Evolutionary conservation across 176 grass and related monocot species (phyloP).

Genomic region (Puya raimondii): DNA sequence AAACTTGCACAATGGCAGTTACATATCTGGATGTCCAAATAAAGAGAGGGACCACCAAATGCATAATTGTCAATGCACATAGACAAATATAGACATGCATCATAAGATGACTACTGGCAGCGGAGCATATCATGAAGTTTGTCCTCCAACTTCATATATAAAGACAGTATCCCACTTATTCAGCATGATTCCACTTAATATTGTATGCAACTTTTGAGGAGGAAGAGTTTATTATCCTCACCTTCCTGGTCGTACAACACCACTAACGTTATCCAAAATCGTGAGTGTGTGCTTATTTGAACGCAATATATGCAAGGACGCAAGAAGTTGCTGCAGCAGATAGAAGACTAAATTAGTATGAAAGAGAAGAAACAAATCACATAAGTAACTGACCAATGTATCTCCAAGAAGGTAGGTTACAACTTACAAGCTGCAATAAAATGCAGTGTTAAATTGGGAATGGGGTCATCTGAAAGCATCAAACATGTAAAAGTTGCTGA

Average conservation of each 20-base stretch:
- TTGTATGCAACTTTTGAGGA: not conserved
- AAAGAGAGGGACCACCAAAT: not conserved
- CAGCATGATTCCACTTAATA: not conserved
- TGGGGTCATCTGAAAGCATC: not conserved
- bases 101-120: not conserved
- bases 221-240: constrained; percentile 20
- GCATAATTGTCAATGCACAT: too few relatives aligned
- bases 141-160: not conserved
- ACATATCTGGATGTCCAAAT: not conserved
- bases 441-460: not conserved
- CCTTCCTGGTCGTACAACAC: constrained; percentile 54
- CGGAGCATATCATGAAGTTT: not conserved
- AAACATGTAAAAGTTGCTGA: not conserved
- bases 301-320: constrained; percentile 23
- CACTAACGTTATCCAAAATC: constrained; percentile 54
- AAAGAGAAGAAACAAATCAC: not conserved
- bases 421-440: not conserved
- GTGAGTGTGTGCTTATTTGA: constrained; percentile 35
- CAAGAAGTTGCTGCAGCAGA: constrained; percentile 31
- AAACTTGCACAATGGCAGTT: not conserved
- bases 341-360: not conserved
- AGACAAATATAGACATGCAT: not conserved
- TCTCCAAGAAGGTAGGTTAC: not conserved
- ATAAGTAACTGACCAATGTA: not conserved
- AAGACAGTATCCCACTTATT: not conserved